These are phyloP conservation scores for Fusarium bulbicola DNA, from an alignment of 2,329 filamentous ascomycete genomes.

Conservation along the genomic window DNA sequence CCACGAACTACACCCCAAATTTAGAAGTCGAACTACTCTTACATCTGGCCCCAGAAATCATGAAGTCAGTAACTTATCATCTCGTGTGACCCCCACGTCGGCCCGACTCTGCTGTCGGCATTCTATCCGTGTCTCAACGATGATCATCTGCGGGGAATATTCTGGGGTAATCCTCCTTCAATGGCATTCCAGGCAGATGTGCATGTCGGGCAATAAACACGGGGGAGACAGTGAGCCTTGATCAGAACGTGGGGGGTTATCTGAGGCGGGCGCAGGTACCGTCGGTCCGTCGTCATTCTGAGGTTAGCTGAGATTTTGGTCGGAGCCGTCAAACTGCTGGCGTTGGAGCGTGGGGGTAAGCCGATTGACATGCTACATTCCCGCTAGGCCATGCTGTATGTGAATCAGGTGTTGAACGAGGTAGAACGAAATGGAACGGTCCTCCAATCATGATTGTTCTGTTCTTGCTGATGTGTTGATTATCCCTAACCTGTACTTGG, in stretches of 20 bases:
- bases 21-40: neutral
- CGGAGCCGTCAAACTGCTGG: neutral
- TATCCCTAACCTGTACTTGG: too few relatives aligned
- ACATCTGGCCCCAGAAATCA: too few relatives aligned
- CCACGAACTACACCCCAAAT: neutral
- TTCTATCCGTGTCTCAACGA: neutral
- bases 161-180: neutral
- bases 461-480: too few relatives aligned
- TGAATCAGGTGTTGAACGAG: too few relatives aligned
- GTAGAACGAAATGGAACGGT: too few relatives aligned
- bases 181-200: neutral
- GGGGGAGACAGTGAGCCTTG: neutral
- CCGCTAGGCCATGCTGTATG: neutral
- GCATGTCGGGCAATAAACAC: slow-evolving; percentile 6
- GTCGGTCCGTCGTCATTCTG: neutral
- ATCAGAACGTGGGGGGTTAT: neutral
- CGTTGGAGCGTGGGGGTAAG: neutral
- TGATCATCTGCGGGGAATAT: neutral
- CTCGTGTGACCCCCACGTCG: neutral
- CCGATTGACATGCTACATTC: neutral
- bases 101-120: neutral
- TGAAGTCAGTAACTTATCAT: neutral
- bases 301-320: neutral
- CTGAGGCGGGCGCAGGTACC: neutral
- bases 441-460: accelerated